Conservation (phyloP, 495 filamentous ascomycete species). For the Podospora appendiculata region DNA sequence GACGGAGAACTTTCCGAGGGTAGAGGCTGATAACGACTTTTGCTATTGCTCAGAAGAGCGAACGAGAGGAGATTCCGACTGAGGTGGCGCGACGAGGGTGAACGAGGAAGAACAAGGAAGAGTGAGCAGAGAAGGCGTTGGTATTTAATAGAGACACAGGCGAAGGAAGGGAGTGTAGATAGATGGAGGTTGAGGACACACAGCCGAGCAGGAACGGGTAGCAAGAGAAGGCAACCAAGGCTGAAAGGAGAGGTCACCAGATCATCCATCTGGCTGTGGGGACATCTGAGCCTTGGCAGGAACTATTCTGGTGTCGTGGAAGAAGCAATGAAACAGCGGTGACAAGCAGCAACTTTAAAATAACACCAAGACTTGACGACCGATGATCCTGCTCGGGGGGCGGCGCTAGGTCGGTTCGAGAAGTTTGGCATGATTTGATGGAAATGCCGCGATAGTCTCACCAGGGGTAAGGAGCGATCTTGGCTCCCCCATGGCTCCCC, state of each 20-base stretch:
- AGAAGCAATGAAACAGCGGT: conserved; percentile 26
- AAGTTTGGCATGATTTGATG: conserved; percentile 17
- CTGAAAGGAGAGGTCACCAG: conserved; percentile 28
- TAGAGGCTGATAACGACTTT: too few relatives aligned
- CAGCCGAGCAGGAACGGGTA: conserved; percentile 9
- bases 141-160: neutral
- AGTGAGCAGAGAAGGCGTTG: neutral
- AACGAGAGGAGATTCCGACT: too few relatives aligned
- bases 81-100: neutral
- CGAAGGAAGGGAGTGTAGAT: neutral
- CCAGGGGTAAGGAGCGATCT: conserved; percentile 2
- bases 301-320: neutral
- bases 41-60: too few relatives aligned
- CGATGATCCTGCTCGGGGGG: conserved; percentile 19
- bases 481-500: conserved; percentile 6
- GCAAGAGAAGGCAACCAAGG: conserved; percentile 18
- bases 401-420: conserved; percentile 24
- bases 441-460: conserved; percentile 14
- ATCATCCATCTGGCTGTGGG: conserved; percentile 30
- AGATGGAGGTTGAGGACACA: conserved; percentile 5
- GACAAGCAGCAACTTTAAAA: conserved; percentile 18
- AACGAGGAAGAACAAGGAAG: neutral
- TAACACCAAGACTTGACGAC: conserved; percentile 7
- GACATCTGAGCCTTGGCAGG: conserved; percentile 2
- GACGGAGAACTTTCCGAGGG: too few relatives aligned